phyloP scores from a whole-genome alignment of 768 basidiomycete species.

The Flagelloscypha sp. region DNA sequence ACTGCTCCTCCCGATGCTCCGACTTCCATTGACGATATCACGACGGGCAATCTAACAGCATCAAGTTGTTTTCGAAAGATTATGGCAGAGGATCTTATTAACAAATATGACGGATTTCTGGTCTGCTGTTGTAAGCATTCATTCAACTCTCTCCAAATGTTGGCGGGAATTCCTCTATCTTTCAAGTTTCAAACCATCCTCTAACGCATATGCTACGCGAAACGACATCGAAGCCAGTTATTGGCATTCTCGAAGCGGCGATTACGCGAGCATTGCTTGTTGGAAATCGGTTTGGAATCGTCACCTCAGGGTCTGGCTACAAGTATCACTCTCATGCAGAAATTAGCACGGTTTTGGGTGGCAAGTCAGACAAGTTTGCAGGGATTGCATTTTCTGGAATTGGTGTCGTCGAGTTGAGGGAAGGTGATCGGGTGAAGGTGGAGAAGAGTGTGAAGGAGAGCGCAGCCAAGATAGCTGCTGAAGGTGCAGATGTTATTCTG shows the following conservation, averaged over 20 bases:
- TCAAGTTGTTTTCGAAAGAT: slow-evolving; percentile 24
- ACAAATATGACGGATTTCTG: slow-evolving; percentile 26
- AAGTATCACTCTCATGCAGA: slow-evolving; percentile 24
- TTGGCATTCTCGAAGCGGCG: slow-evolving; percentile 28
- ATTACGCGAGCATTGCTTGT: slow-evolving; percentile 25
- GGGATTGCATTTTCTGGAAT: slow-evolving; percentile 24
- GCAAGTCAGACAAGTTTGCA: slow-evolving; percentile 25
- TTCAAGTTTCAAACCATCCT: slow-evolving; percentile 28
- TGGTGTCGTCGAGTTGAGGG: slow-evolving; percentile 26
- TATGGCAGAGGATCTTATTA: slow-evolving; percentile 15
- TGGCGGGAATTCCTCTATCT: neutral
- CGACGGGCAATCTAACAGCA: slow-evolving; percentile 22
- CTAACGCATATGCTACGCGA: slow-evolving; percentile 26
- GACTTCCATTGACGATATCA: slow-evolving; percentile 24
- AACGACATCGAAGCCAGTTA: slow-evolving; percentile 21
- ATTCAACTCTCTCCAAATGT: neutral
- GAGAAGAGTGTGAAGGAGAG: slow-evolving; percentile 22
- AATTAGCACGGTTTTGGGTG: slow-evolving; percentile 26
- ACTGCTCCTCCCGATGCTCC: slow-evolving; percentile 24
- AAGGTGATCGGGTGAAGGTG: slow-evolving; percentile 21
- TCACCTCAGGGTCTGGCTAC: slow-evolving; percentile 28
- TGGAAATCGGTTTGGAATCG: slow-evolving; percentile 29
- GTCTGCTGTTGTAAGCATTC: slow-evolving; percentile 28
- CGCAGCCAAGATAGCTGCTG: slow-evolving; percentile 20
- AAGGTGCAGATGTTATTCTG: slow-evolving; percentile 29